Evolutionary conservation across 1,139 yeast species (phyloP).

Genomic region (Hansenula lynferdii): DNA sequence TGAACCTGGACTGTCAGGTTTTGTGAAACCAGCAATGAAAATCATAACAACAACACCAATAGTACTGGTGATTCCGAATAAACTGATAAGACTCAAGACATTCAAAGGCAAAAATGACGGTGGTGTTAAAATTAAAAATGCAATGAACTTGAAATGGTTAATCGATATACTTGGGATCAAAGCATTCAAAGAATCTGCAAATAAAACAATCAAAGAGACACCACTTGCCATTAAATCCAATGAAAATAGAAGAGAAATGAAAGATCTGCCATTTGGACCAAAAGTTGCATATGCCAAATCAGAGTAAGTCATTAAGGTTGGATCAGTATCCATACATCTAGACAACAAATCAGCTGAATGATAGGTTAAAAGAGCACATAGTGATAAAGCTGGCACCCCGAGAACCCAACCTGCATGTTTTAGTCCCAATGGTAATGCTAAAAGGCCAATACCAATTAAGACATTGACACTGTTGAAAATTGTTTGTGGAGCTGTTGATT

Average conservation of each 20-base stretch:
- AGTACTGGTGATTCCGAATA: conserved; percentile 72
- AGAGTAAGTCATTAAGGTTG: conserved; percentile 79
- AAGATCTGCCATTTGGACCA: conserved; percentile 52
- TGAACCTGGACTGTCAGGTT: conserved; percentile 60
- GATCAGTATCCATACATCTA: conserved; percentile 67
- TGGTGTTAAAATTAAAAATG: conserved; percentile 57
- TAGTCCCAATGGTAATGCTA: conserved; percentile 70
- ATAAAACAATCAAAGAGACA: conserved; percentile 68
- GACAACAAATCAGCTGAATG: conserved; percentile 66
- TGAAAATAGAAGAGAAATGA: conserved; percentile 69
- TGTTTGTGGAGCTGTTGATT: conserved; percentile 78
- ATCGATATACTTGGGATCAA: conserved; percentile 51
- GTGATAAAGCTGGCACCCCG: conserved; percentile 49
- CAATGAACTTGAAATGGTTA: conserved; percentile 50
- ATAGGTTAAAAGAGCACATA: conserved; percentile 60
- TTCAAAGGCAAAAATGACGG: conserved; percentile 67
- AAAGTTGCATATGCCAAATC: conserved; percentile 80
- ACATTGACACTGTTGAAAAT: conserved; percentile 74
- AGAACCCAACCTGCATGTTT: conserved; percentile 67
- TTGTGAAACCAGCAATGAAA: conserved; percentile 56
- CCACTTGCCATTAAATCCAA: conserved; percentile 77
- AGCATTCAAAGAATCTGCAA: conserved; percentile 78
- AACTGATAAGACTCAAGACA: conserved; percentile 63
- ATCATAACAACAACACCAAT: conserved; percentile 55
- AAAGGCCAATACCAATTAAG: conserved; percentile 70